Evolutionary conservation across 495 filamentous ascomycete genomes (phyloP).

Genomic region (Rostrohypoxylon terebratum): DNA sequence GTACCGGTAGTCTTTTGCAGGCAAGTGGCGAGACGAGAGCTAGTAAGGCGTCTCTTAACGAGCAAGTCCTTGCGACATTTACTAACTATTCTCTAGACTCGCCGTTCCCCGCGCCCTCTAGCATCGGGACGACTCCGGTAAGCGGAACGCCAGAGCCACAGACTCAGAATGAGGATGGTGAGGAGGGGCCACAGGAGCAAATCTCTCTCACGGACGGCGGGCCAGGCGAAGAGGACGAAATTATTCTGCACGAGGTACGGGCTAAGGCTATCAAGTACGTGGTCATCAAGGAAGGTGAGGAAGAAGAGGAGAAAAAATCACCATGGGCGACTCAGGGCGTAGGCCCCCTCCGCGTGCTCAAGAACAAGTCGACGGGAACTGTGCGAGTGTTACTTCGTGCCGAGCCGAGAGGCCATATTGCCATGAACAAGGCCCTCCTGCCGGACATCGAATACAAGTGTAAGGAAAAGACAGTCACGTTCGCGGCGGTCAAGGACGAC

Average conservation of each 20-base stretch:
- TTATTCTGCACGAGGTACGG: constrained; percentile 69
- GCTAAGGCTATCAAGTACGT: constrained; percentile 70
- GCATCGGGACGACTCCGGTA: constrained; percentile 68
- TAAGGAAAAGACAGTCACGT: constrained; percentile 66
- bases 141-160: constrained; percentile 71
- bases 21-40: constrained; percentile 57
- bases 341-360: constrained; percentile 73
- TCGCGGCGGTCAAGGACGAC: constrained; percentile 64
- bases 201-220: constrained; percentile 71
- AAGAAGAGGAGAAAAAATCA: constrained; percentile 53
- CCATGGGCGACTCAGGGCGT: constrained; percentile 72
- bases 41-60: constrained; percentile 50
- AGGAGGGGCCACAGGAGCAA: constrained; percentile 64
- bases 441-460: constrained; percentile 67
- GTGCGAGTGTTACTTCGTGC: constrained; percentile 74
- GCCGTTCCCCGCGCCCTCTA: constrained; percentile 63
- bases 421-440: constrained; percentile 73
- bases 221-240: constrained; percentile 78
- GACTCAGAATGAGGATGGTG: constrained; percentile 65
- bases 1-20: constrained; percentile 47
- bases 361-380: constrained; percentile 70
- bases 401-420: constrained; percentile 75
- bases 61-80: neutral
- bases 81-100: constrained; percentile 53
- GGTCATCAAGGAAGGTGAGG: constrained; percentile 51